phyloP scores from a whole-genome alignment of 805 yeast species.

The Peterozyma toletana region DNA sequence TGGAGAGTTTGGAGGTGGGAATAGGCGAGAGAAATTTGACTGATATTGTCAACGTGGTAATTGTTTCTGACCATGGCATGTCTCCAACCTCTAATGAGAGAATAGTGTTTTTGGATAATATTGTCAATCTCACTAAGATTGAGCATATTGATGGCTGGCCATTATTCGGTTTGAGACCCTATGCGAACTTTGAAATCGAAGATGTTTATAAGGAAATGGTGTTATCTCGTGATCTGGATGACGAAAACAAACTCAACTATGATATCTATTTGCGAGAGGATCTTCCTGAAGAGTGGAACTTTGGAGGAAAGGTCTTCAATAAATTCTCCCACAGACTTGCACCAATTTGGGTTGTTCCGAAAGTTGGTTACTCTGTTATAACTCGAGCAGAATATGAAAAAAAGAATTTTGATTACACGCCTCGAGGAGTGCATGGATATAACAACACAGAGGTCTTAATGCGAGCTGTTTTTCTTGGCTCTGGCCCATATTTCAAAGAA shows the following conservation, averaged over 20 bases:
- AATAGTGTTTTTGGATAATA: constrained; percentile 64
- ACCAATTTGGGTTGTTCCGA: constrained; percentile 80
- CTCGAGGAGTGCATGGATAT: constrained; percentile 82
- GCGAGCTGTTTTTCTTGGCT: constrained; percentile 75
- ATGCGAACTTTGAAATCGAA: constrained; percentile 25
- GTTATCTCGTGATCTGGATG: constrained; percentile 20
- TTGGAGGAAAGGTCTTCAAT: constrained; percentile 35
- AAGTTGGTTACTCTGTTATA: constrained; percentile 70
- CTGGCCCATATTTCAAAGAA: constrained; percentile 68
- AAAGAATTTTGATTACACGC: constrained; percentile 41
- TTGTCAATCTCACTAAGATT: constrained; percentile 45
- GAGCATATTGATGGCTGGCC: constrained; percentile 82
- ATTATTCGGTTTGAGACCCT: constrained; percentile 69
- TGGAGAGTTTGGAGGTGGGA: constrained; percentile 41
- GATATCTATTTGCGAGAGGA: constrained; percentile 47
- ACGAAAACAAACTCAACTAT: constrained; percentile 25
- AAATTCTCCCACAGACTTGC: constrained; percentile 59
- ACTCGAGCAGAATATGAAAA: constrained; percentile 50
- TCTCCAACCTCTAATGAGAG: constrained; percentile 74
- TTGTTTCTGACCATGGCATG: constrained; percentile 94
- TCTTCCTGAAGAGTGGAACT: constrained; percentile 44
- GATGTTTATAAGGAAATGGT: constrained; percentile 39
- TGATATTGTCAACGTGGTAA: constrained; percentile 61
- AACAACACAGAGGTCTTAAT: constrained; percentile 69
- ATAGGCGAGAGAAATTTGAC: constrained; percentile 48